Conservation (phyloP, 1,284 basidiomycete species). For the Mycena sp. region DNA sequence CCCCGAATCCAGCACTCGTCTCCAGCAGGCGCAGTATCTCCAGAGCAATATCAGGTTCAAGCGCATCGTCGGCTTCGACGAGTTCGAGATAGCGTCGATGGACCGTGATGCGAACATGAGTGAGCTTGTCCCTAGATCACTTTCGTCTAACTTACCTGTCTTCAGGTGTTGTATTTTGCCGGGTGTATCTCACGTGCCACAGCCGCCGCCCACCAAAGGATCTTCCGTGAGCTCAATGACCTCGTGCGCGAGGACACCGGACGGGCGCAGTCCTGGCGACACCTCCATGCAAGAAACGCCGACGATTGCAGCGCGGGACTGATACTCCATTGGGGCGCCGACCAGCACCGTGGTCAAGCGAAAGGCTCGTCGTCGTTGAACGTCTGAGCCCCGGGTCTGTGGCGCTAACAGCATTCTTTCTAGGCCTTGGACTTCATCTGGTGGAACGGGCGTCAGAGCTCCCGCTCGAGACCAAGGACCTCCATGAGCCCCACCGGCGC, state of each 20-base stretch:
- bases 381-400: background rate
- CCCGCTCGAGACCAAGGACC: too few species aligned
- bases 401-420: too few species aligned
- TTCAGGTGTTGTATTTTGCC: background rate
- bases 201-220: background rate
- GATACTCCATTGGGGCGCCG: slow-evolving; percentile 10
- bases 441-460: too few species aligned
- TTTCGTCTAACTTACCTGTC: too few species aligned
- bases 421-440: background rate
- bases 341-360: background rate
- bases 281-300: background rate
- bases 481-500: too few species aligned
- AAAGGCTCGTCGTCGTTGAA: background rate
- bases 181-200: slow-evolving; percentile 13
- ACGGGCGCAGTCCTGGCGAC: background rate
- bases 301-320: background rate
- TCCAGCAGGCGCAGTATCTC: slow-evolving; percentile 38
- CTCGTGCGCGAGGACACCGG: too few species aligned
- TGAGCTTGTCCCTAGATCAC: background rate
- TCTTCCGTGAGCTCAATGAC: too few species aligned
- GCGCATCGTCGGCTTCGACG: too few species aligned
- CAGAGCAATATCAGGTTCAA: slow-evolving; percentile 45
- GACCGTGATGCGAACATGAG: background rate
- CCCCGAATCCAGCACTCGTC: slow-evolving; percentile 35
- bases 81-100: too few species aligned